Evolutionary conservation across 73 alveolate genomes (phyloP), one percentile per base, ranked within the genome.

Genomic region (Paramecium sexaurelia): DNA sequence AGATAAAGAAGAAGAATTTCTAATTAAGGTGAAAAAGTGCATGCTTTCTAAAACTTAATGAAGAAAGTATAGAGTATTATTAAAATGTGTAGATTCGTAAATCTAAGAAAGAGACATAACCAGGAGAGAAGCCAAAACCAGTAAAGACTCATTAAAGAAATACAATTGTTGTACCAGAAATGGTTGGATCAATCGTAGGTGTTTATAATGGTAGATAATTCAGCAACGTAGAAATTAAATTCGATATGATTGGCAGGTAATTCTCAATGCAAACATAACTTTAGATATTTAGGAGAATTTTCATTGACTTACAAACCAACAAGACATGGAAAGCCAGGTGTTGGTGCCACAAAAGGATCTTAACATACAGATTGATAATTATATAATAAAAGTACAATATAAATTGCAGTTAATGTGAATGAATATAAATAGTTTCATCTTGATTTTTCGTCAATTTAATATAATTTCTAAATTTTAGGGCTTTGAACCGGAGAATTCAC

Each of bases 121-220:
- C 92, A 83, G 99, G 99, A 71, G 99, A 97, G 87, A 96, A 97
- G 92, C 99, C 99, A 45, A 94, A 96, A 91, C 96, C 99, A 27
- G 98, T 97, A 61, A 97, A 95, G 94, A 96, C 99, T 73, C 99
- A 97, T 94, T 94, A 95, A 92, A 96, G 99, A 96, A 95, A 97
- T 93, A 87, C 97, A 55, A 95, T 97, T 86, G 97, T 97, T 0
- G 89, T 97, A 78, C 99, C 99, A 41, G 97, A 97, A 66, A 94
- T 97, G 98, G 98, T 97, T 56, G 99, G 98, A 55, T 93, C 99
- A 85, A 95, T 97, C 73, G 97, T 96, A 78, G 99, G 96, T 69
- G 97, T 96, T 61, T 96, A 97, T 96, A 91, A 95, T 68, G 99
- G 99, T 71, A 97, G 95, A 85, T 92, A 91, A 85, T 97, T 95